A percentile compares a stretch with the other conserved stretches of the same genome.
These are phyloP conservation scores for Boletus rufocinnamomeus DNA, from an alignment of 768 basidiomycete genomes.

Conservation along the genomic window DNA sequence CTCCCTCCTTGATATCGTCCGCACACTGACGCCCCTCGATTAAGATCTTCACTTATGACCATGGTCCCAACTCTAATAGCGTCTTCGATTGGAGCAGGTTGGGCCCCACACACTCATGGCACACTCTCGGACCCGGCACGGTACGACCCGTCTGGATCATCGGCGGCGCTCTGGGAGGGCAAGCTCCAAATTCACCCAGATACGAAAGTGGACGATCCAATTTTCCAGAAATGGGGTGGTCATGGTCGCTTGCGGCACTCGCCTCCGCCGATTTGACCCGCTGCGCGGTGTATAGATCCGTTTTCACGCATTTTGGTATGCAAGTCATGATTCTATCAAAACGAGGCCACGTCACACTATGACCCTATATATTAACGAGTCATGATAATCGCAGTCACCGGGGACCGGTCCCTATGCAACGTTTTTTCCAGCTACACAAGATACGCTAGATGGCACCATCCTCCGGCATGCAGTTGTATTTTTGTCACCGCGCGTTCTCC, in stretches of 20 bases:
- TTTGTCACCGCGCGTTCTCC: neutral
- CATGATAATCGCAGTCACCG: conserved; percentile 9
- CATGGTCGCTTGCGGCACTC: conserved; percentile 16
- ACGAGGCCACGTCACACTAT: conserved; percentile 6
- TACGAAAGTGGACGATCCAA: conserved; percentile 66
- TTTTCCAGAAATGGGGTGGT: conserved; percentile 37
- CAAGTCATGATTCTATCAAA: conserved; percentile 8
- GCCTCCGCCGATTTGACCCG: conserved; percentile 21
- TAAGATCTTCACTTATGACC: conserved; percentile 68
- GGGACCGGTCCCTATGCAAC: conserved; percentile 16
- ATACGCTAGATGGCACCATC: neutral
- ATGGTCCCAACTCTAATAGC: conserved; percentile 78
- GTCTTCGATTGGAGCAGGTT: conserved; percentile 70
- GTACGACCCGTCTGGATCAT: conserved; percentile 75
- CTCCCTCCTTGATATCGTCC: conserved; percentile 13
- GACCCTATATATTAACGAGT: conserved; percentile 15
- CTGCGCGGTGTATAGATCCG: neutral
- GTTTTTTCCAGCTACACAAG: neutral
- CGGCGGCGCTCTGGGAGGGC: conserved; percentile 83
- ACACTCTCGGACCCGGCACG: conserved; percentile 74
- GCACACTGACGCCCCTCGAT: conserved; percentile 28
- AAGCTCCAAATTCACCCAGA: conserved; percentile 88
- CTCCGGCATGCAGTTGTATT: conserved; percentile 1
- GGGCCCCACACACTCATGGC: conserved; percentile 56
- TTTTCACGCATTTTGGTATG: neutral